A percentile compares a stretch with the other conserved stretches of the same genome.
phyloP scores from a whole-genome alignment of 768 basidiomycete species.

The Crucibulum laeve region DNA sequence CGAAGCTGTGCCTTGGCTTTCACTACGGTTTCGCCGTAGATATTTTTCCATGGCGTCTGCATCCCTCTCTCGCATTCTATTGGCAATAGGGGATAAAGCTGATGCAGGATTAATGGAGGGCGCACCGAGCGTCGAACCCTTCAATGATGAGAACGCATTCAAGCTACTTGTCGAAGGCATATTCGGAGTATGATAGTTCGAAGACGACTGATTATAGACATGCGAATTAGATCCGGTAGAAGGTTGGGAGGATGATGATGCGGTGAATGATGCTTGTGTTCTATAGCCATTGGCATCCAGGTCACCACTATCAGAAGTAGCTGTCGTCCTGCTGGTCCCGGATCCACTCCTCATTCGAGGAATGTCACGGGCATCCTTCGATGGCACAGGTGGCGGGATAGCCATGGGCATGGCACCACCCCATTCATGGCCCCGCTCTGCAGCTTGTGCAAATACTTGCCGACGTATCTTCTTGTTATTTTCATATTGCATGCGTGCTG shows the following conservation, averaged over 20 bases:
- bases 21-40: slow-evolving; percentile 76
- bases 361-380: slow-evolving; percentile 36
- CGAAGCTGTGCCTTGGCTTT: slow-evolving; percentile 69
- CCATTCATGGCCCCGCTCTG: slow-evolving; percentile 63
- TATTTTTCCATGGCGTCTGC: slow-evolving; percentile 89
- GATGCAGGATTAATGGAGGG: slow-evolving; percentile 31
- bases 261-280: slow-evolving; percentile 49
- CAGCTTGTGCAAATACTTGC: slow-evolving; percentile 69
- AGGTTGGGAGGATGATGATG: slow-evolving; percentile 59
- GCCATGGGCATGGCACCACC: slow-evolving; percentile 34
- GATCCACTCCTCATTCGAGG: slow-evolving; percentile 77
- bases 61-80: slow-evolving; percentile 77
- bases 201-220: slow-evolving; percentile 25
- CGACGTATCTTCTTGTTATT: slow-evolving; percentile 73
- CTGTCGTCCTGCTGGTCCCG: slow-evolving; percentile 73
- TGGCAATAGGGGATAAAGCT: slow-evolving; percentile 73
- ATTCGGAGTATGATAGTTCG: slow-evolving; percentile 22
- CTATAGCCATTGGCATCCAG: slow-evolving; percentile 38
- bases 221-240: slow-evolving; percentile 40
- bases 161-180: slow-evolving; percentile 24
- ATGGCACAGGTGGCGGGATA: slow-evolving; percentile 41
- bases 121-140: slow-evolving; percentile 30
- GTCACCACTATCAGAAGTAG: slow-evolving; percentile 73
- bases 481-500: slow-evolving; percentile 76
- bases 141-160: slow-evolving; percentile 26